Percentiles rank a stretch among this genome's conserved stretches.
Evolutionary conservation across 306 rosid species (phyloP).

Genomic region (Glycine soja): DNA sequence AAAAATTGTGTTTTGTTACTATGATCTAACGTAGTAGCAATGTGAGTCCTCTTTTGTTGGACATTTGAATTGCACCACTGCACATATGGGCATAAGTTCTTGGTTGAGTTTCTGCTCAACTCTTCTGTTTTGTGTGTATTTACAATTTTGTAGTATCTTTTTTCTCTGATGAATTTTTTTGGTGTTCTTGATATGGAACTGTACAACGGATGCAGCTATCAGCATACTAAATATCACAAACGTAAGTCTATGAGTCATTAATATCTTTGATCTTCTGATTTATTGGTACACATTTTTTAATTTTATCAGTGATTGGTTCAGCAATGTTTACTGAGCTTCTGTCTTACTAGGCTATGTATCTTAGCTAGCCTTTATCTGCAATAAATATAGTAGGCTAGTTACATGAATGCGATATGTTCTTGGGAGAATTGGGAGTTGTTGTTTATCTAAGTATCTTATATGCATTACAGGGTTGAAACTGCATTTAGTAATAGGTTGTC

Average conservation of each 20-base stretch:
- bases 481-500: constrained; percentile 27
- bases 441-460: not conserved
- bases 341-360: constrained; percentile 39
- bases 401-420: not conserved
- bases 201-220: constrained; percentile 80
- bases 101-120: constrained; percentile 13
- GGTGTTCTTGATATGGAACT: constrained; percentile 59
- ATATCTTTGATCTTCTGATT: constrained; percentile 36
- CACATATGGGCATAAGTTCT: not conserved
- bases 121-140: constrained; percentile 4
- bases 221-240: constrained; percentile 98
- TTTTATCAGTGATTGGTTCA: constrained; percentile 28
- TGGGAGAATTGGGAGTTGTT: constrained; percentile 13
- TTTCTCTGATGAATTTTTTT: constrained; percentile 47
- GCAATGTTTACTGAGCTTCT: constrained; percentile 32
- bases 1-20: constrained; percentile 11
- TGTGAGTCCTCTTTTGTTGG: constrained; percentile 5
- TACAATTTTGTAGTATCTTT: constrained; percentile 24
- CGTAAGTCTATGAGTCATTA: constrained; percentile 72
- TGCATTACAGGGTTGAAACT: constrained; percentile 1
- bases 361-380: constrained; percentile 1
- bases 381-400: constrained; percentile 16
- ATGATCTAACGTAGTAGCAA: constrained; percentile 25
- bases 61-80: not conserved
- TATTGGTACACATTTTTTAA: constrained; percentile 13